Evolutionary conservation across 2,329 filamentous ascomycete species (phyloP).

Genomic region (Penicillium sp.): DNA sequence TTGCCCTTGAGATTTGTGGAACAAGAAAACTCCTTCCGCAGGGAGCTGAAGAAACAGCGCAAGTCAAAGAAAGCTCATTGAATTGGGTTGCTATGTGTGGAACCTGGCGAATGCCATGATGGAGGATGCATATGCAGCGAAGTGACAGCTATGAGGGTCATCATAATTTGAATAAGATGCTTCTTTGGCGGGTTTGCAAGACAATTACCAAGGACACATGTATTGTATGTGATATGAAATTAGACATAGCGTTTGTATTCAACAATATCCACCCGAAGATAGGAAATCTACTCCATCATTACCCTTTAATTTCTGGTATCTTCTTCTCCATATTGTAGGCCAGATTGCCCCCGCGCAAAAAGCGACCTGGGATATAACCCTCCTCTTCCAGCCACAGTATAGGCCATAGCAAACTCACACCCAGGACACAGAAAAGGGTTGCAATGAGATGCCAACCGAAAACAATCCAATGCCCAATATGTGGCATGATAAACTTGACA

Average conservation of each 20-base stretch:
- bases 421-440: conserved; percentile 63
- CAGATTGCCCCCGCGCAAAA: conserved; percentile 27
- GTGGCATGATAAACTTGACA: conserved; percentile 67
- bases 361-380: conserved; percentile 23
- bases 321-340: conserved; percentile 24
- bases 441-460: conserved; percentile 64
- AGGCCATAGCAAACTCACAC: conserved; percentile 52
- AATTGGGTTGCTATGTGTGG: background rate
- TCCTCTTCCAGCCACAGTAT: conserved; percentile 52
- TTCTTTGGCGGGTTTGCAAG: background rate
- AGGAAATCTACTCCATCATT: conserved; percentile 1
- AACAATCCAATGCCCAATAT: conserved; percentile 56
- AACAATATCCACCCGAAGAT: background rate
- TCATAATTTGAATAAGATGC: too few relatives aligned
- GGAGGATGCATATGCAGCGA: background rate
- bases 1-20: conserved; percentile 66
- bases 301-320: conserved; percentile 25
- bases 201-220: background rate
- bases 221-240: background rate
- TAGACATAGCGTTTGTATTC: background rate
- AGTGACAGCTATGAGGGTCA: background rate
- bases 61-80: conserved; percentile 8
- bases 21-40: conserved; percentile 55
- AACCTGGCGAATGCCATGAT: background rate
- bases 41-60: conserved; percentile 27